Percentiles rank a stretch among this genome's conserved stretches.
phyloP scores from a whole-genome alignment of 1,139 yeast species.

The Taphrina confusa region DNA sequence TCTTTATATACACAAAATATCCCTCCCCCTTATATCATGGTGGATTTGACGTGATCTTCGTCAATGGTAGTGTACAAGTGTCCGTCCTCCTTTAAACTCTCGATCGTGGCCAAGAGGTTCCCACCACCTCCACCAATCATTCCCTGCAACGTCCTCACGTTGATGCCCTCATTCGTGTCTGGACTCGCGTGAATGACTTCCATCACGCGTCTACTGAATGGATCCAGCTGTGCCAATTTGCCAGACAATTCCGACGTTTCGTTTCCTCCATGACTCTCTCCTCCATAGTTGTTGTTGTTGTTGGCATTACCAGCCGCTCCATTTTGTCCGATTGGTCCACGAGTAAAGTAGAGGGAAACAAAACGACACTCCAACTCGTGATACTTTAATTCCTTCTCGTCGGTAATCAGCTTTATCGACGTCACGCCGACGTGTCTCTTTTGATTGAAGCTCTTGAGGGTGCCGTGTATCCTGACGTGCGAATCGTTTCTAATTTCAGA shows the following conservation, averaged over 20 bases:
- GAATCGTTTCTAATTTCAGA: conserved; percentile 48
- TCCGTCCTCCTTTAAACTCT: conserved; percentile 39
- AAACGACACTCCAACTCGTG: conserved; percentile 74
- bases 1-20: neutral
- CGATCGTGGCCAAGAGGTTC: conserved; percentile 31
- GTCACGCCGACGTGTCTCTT: conserved; percentile 68
- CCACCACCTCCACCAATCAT: conserved; percentile 31
- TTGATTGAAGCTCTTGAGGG: conserved; percentile 68
- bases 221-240: conserved; percentile 36
- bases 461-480: conserved; percentile 72
- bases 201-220: conserved; percentile 38
- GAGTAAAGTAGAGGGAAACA: conserved; percentile 52
- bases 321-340: conserved; percentile 28
- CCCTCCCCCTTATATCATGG: conserved; percentile 8
- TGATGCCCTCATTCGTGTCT: conserved; percentile 40
- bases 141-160: conserved; percentile 37
- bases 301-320: conserved; percentile 3
- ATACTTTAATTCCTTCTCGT: conserved; percentile 73
- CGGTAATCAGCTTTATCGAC: conserved; percentile 60
- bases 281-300: conserved; percentile 1
- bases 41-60: conserved; percentile 39
- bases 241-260: conserved; percentile 17
- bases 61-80: conserved; percentile 41
- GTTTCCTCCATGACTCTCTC: conserved; percentile 13
- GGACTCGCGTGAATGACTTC: conserved; percentile 36